Evolutionary conservation across 1,284 basidiomycete species (phyloP), one percentile per base, ranked within the genome.

Genomic region (Apiotrichum laibachii): DNA sequence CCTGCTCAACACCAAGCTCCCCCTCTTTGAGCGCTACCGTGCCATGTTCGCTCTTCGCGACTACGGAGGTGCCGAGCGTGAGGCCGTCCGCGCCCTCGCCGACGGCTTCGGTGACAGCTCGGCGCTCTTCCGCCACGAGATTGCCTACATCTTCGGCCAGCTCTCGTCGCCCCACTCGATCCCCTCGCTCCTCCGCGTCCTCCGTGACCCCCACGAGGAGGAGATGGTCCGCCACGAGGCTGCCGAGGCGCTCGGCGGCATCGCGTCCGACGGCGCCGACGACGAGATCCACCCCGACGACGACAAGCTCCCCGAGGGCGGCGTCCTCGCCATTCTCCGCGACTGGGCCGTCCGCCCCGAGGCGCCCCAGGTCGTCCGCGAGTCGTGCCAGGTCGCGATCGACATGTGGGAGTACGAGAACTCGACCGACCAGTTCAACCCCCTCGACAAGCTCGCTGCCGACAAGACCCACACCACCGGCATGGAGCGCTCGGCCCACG

Each of bases 141-240:
- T 98, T 53, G 95, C 94, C 3, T 98, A 97, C 77, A 90, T 99
- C 52, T 98, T 99, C 71, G 96, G 96, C 19, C 96, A 99, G 79
- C 84, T 99, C 37, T 86, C 90, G 55, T 93, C 92, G 7, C 84
- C 88, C 1, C 87, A 93, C 72, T 90, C 92, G 0, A 89, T 98
- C 22, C 92, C 94, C 1, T 83, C 88, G 1, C 84, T 99, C 31
- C 75, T 98, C 44, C 77, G 83, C 42, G 90, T 96, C 18, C 82
- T 99, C 11, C 81, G 85, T 63, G 82, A 95, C 66, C 61, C 73
- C 0, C 73, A 79, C 1, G 96, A 99, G 78, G 88, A 89, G 50
- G 92, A 96, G 60, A 99, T 99, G 96, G 96, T 99, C 6, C 86
- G 96, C 26, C 96, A 99, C 72, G 96, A 99, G 79, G 96, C 95